Percentiles rank a stretch among this genome's conserved stretches.
These are phyloP conservation scores for Echinochloa phyllopogon DNA, from an alignment of 176 grass and related monocot species.

Conservation along the genomic window DNA sequence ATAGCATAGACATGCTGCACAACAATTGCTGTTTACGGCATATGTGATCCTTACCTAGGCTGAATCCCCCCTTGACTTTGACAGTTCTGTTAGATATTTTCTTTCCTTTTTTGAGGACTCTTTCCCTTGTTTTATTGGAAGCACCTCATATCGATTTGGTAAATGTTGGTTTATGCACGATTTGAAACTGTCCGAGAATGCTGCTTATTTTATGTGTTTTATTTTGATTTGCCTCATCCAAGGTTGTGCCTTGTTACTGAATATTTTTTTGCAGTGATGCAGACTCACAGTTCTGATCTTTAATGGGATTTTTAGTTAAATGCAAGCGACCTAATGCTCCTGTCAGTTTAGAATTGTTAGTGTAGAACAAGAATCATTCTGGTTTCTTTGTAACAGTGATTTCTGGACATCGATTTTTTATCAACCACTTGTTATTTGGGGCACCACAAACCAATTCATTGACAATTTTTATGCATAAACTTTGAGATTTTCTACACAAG, in stretches of 20 bases:
- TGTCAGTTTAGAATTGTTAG: neutral
- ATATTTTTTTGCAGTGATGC: neutral
- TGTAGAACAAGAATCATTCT: neutral
- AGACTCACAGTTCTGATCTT: neutral
- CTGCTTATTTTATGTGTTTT: neutral
- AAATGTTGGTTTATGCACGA: neutral
- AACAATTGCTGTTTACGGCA: slow-evolving; percentile 18
- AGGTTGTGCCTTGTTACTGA: neutral
- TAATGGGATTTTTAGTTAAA: neutral
- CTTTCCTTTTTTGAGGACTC: neutral
- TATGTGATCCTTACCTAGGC: neutral
- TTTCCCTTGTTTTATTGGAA: neutral
- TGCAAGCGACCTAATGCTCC: neutral
- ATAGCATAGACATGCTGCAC: neutral
- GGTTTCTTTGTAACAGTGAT: neutral
- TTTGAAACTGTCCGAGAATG: neutral
- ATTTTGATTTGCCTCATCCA: neutral
- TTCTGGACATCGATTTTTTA: neutral
- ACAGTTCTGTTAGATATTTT: neutral
- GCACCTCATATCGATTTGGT: neutral
- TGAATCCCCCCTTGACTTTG: neutral
- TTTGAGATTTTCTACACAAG: slow-evolving; percentile 11
- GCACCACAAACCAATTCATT: neutral
- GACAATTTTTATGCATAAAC: neutral
- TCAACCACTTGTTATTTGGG: neutral